A percentile compares a stretch with the other conserved stretches of the same genome.
These are phyloP conservation scores for Pseudevernia furfuracea DNA, from an alignment of 495 filamentous ascomycete genomes.

Conservation along the genomic window DNA sequence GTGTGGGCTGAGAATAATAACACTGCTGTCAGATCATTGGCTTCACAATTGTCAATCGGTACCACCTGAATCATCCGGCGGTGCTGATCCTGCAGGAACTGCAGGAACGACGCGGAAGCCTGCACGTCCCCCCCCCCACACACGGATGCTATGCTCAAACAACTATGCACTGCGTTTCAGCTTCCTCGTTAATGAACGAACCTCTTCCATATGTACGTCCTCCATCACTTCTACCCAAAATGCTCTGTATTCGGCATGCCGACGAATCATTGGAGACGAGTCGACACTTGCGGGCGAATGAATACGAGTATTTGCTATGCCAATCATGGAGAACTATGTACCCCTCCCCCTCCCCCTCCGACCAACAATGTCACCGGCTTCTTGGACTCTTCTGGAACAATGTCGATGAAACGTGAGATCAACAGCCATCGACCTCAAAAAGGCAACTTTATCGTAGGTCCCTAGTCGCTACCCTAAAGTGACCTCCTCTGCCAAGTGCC, in stretches of 20 bases:
- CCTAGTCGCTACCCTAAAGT: background rate
- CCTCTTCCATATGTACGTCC: no score
- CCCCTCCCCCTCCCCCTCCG: background rate
- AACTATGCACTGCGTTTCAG: background rate
- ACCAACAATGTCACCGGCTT: background rate
- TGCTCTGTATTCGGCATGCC: background rate
- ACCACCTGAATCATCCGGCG: background rate
- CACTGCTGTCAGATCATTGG: background rate
- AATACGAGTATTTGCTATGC: background rate
- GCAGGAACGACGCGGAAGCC: constrained; percentile 1
- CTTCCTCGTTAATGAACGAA: background rate
- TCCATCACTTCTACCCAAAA: background rate
- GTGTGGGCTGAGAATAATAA: background rate
- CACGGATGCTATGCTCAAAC: constrained; percentile 4
- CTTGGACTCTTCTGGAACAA: background rate
- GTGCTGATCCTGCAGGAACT: no score
- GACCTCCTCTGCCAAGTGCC: constrained; percentile 4
- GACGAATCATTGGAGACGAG: background rate
- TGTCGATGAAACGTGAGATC: constrained; percentile 8
- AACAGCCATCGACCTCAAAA: background rate
- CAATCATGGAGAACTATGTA: background rate
- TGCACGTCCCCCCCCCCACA: background rate
- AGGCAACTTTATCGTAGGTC: background rate
- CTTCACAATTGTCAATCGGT: background rate
- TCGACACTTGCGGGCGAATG: background rate